Base-by-base conservation (phyloP, 208 protist species). In the Phytomonas sp. region DNA sequence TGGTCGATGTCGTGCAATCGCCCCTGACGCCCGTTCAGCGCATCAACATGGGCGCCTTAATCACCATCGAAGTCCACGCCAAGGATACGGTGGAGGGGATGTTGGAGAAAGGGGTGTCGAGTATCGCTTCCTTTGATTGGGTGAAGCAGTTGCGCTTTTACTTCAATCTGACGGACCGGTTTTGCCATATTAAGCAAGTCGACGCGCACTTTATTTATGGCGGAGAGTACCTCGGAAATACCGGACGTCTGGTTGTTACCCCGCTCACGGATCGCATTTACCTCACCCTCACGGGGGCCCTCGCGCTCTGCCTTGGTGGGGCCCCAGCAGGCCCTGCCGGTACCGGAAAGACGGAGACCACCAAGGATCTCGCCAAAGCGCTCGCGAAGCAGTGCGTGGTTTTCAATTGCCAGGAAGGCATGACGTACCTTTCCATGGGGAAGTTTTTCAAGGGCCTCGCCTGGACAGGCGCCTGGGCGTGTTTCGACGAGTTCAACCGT, bases 401-500 rank as follows among this genome's bases (percentile, higher is more conserved):
- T 51, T 98, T 99, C 84, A 99, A 99, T 86, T 99, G 98, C 76
- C 94, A 97, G 74, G 95, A 98, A 73, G 94, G 95, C 70, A 96
- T 98, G 90, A 97, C 96, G 31, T 97, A 94, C 82, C 73, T 89
- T 31, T 96, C 96, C 13, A 99, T 99, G 97, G 96, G 85, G 61
- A 98, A 98, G 84, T 98, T 99, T 78, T 99, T 99, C 86, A 98
- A 98, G 56, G 96, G 96, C 26, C 89, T 99, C 30, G 96, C 95
- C n/a, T 97, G 93, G 90, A 88, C 93, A 17, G 97, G 98, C 40
- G 97, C 98, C 29, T 99, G 97, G 97, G 92, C 96, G 15, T 99
- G 97, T 87, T 99, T 99, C 79, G 98, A 99, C 84, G 98, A 99
- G 87, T 99, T 99, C 88, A 99, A 99, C 81, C 92, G 98, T 74